These are phyloP conservation scores for Penicillium longicatenatum DNA, from an alignment of 495 filamentous ascomycete species.

Conservation along the genomic window DNA sequence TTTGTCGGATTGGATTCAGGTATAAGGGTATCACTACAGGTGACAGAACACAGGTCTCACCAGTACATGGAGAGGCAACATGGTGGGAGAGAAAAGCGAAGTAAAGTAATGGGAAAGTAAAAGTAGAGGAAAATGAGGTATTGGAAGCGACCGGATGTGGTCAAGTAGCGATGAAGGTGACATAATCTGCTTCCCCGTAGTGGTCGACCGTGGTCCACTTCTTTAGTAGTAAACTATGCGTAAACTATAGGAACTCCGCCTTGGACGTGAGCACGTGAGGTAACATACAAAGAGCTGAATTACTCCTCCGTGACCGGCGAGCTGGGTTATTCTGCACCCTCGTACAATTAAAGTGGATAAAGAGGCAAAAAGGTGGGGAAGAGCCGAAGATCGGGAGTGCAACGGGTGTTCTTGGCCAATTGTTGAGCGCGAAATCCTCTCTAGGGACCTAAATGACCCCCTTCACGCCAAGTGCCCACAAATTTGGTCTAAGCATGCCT, in stretches of 20 bases:
- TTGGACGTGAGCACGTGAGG: background rate
- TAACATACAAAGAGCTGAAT: background rate
- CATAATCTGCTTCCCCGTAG: slow-evolving; percentile 17
- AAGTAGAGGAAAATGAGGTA: background rate
- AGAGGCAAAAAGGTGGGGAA: slow-evolving; percentile 2
- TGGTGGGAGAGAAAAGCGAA: background rate
- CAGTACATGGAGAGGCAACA: background rate
- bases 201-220: slow-evolving; percentile 2
- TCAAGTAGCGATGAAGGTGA: slow-evolving; percentile 10
- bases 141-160: slow-evolving; percentile 21
- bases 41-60: background rate
- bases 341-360: slow-evolving; percentile 1
- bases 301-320: background rate
- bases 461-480: background rate
- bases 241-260: background rate
- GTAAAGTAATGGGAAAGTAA: background rate
- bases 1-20: background rate
- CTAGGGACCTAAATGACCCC: background rate
- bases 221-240: background rate
- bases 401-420: background rate
- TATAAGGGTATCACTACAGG: background rate
- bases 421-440: background rate
- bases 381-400: background rate
- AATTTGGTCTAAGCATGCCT: background rate
- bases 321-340: background rate